Percentiles rank a stretch among this genome's conserved stretches.
These are phyloP conservation scores for Fusarium sterilihyphosum DNA, from an alignment of 2,329 filamentous ascomycete genomes.

Conservation along the genomic window DNA sequence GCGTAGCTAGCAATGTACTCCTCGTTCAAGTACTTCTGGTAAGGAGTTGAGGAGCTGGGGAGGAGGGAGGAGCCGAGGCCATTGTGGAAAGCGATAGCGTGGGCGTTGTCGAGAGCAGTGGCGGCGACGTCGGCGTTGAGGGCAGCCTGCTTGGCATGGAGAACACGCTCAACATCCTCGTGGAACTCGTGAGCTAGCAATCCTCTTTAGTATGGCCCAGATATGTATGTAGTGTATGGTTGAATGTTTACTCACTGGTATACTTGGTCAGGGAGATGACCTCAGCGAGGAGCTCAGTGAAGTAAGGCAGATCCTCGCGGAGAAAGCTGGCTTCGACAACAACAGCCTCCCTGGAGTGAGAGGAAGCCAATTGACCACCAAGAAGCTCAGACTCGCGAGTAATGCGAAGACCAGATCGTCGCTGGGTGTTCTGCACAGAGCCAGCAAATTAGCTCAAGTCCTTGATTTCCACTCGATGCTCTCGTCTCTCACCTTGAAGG, in stretches of 20 bases:
- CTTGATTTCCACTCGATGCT: conserved; percentile 12
- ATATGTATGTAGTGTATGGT: conserved; percentile 3
- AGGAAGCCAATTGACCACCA: conserved; percentile 86
- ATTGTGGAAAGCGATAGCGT: conserved; percentile 89
- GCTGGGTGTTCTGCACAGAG: conserved; percentile 77
- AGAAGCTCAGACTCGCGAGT: conserved; percentile 95
- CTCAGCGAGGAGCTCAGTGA: conserved; percentile 93
- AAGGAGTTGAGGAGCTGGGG: conserved; percentile 75
- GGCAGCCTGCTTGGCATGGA: conserved; percentile 81
- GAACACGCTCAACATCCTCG: conserved; percentile 83
- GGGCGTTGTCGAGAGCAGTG: conserved; percentile 86
- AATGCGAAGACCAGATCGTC: conserved; percentile 91
- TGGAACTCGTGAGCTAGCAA: conserved; percentile 83
- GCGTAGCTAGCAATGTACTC: conserved; percentile 80
- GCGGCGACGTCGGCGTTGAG: conserved; percentile 69
- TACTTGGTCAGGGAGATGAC: conserved; percentile 90
- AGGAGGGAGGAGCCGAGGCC: conserved; percentile 85
- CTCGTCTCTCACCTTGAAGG: conserved; percentile 80
- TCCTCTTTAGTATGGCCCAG: conserved; percentile 20
- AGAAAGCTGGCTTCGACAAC: conserved; percentile 95
- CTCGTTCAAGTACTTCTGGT: conserved; percentile 83
- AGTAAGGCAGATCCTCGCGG: conserved; percentile 95
- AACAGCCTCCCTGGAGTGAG: conserved; percentile 92
- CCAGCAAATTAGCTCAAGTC: conserved; percentile 59
- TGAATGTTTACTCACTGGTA: conserved; percentile 64